Evolutionary conservation across 805 yeast species (phyloP).

Genomic region (Yamadazyma ubonensis): DNA sequence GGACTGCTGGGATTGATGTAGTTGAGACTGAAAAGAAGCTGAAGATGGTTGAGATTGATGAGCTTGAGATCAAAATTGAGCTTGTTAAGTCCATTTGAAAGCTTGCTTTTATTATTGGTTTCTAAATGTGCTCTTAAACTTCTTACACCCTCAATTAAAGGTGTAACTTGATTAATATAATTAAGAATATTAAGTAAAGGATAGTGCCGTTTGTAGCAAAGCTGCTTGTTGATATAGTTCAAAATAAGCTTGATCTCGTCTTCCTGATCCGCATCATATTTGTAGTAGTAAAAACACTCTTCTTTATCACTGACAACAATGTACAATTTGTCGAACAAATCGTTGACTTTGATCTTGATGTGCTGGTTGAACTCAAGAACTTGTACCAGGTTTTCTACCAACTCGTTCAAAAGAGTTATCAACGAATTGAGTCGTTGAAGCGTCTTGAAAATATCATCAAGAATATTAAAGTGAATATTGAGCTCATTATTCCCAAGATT

Average conservation of each 20-base stretch:
- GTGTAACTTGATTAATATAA: slow-evolving; percentile 32
- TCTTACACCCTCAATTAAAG: slow-evolving; percentile 26
- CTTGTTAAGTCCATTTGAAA: slow-evolving; percentile 32
- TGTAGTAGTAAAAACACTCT: slow-evolving; percentile 9
- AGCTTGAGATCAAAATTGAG: slow-evolving; percentile 33
- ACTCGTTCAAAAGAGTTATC: slow-evolving; percentile 34
- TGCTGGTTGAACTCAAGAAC: slow-evolving; percentile 28
- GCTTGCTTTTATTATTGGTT: slow-evolving; percentile 13
- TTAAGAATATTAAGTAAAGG: slow-evolving; percentile 32
- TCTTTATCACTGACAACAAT: slow-evolving; percentile 21
- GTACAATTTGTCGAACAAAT: slow-evolving; percentile 17
- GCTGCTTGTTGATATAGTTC: slow-evolving; percentile 16
- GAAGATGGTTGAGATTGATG: slow-evolving; percentile 29
- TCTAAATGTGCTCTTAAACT: slow-evolving; percentile 17
- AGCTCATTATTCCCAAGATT: slow-evolving; percentile 25
- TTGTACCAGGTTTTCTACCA: slow-evolving; percentile 25
- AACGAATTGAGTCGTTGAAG: slow-evolving; percentile 32
- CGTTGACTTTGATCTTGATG: slow-evolving; percentile 31
- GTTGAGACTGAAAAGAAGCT: slow-evolving; percentile 31
- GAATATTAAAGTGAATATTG: slow-evolving; percentile 6
- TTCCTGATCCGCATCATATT: slow-evolving; percentile 11
- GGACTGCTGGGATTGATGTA: slow-evolving; percentile 21
- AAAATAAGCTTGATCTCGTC: slow-evolving; percentile 17
- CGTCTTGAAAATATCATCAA: slow-evolving; percentile 27
- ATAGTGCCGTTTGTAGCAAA: slow-evolving; percentile 9